phyloP scores from a whole-genome alignment of 495 filamentous ascomycete genomes.

The Parathielavia appendiculata region DNA sequence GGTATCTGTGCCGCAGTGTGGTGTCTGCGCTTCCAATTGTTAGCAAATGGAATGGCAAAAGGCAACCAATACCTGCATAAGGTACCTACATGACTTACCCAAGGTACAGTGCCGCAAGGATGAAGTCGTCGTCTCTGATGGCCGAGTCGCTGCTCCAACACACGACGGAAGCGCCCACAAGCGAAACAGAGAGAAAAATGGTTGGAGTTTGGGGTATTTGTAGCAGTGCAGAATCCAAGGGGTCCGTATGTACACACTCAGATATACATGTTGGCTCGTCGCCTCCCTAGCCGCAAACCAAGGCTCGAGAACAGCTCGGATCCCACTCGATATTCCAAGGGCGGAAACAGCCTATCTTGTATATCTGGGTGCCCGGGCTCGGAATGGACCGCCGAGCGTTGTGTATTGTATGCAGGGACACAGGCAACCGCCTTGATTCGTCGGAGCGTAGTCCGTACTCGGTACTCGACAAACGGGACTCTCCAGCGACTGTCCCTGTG shows the following conservation, averaged over 20 bases:
- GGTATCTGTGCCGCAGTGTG: background rate
- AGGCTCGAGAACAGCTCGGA: background rate
- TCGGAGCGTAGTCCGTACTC: background rate
- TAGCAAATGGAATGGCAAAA: background rate
- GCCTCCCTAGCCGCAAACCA: background rate
- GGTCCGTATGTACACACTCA: background rate
- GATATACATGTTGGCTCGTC: background rate
- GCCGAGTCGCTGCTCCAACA: background rate
- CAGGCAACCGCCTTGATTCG: background rate
- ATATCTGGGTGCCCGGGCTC: background rate
- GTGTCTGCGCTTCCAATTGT: background rate
- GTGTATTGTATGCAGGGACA: background rate
- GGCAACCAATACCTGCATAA: background rate
- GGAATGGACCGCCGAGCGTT: background rate
- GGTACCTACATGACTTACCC: background rate
- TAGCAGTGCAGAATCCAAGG: background rate
- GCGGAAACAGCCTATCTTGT: background rate
- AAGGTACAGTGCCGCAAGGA: background rate
- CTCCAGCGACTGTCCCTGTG: background rate
- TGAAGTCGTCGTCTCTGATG: background rate
- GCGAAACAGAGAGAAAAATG: background rate
- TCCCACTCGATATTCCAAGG: background rate
- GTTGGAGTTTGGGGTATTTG: background rate
- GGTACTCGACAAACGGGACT: background rate
- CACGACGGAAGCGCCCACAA: background rate